Percentiles rank a stretch among this genome's conserved stretches.
Conservation (phyloP, 2,329 filamentous ascomycete species). For the Akanthomyces uredinophilus region DNA sequence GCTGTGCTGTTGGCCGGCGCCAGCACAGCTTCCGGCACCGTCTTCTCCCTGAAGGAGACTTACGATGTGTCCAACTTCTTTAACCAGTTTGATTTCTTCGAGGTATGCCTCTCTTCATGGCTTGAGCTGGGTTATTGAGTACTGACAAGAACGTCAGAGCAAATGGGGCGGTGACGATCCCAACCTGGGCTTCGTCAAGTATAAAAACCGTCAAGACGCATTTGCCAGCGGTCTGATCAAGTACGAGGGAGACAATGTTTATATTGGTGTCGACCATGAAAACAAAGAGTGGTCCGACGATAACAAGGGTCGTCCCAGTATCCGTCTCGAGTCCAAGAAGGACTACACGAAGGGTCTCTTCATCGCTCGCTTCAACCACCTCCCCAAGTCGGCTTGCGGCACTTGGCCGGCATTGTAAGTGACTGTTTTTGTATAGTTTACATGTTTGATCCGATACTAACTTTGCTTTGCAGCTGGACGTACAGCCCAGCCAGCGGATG, state of each 20-base stretch:
- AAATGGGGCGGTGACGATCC: conserved; percentile 42
- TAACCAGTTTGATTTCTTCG: conserved; percentile 41
- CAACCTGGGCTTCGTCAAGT: conserved; percentile 61
- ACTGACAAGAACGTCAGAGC: not conserved
- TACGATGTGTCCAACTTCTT: conserved; percentile 37
- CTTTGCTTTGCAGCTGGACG: conserved; percentile 36
- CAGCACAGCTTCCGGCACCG: conserved; percentile 1
- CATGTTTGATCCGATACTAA: not conserved
- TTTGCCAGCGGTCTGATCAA: conserved; percentile 30
- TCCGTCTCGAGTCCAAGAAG: conserved; percentile 60
- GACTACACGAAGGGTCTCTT: conserved; percentile 62
- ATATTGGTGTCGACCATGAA: conserved; percentile 35
- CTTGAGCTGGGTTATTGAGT: not conserved
- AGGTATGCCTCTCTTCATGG: conserved; percentile 21
- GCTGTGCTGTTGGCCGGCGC: conserved; percentile 3
- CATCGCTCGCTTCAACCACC: conserved; percentile 63
- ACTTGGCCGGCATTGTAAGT: conserved; percentile 65
- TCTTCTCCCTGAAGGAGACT: conserved; percentile 2
- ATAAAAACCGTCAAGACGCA: conserved; percentile 33
- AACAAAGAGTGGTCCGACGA: conserved; percentile 17
- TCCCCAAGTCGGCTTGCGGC: conserved; percentile 62
- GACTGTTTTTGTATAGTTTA: not conserved
- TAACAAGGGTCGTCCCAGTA: conserved; percentile 43
- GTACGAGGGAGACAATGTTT: conserved; percentile 29
- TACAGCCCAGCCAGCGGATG: conserved; percentile 44